Conservation (phyloP, 768 basidiomycete genomes). For the Tulasnella sp. region DNA sequence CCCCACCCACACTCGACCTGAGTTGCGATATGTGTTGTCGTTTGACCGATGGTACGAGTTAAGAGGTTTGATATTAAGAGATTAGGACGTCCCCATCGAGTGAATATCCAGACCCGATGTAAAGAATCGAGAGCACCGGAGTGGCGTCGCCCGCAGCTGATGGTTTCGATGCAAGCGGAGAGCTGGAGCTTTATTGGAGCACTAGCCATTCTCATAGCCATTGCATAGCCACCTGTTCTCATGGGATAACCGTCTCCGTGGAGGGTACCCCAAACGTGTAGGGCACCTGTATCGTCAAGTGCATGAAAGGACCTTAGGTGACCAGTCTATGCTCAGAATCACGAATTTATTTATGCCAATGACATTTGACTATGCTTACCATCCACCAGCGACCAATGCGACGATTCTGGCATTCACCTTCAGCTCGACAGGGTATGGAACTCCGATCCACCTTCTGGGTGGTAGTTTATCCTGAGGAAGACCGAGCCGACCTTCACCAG, state of each 20-base stretch:
- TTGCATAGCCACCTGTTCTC: slow-evolving; percentile 43
- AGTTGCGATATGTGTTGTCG: slow-evolving; percentile 34
- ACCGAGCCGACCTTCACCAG: slow-evolving; percentile 52
- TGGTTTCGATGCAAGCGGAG: slow-evolving; percentile 27
- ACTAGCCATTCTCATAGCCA: slow-evolving; percentile 36
- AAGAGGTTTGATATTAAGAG: slow-evolving; percentile 27
- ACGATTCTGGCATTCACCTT: slow-evolving; percentile 53
- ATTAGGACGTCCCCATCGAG: slow-evolving; percentile 69
- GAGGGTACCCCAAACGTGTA: slow-evolving; percentile 74
- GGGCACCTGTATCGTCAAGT: slow-evolving; percentile 54
- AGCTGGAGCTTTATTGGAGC: slow-evolving; percentile 47
- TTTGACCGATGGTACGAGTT: slow-evolving; percentile 27
- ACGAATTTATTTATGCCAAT: neutral
- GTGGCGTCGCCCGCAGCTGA: slow-evolving; percentile 68
- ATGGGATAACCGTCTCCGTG: slow-evolving; percentile 35
- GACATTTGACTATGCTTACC: slow-evolving; percentile 34
- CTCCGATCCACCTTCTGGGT: slow-evolving; percentile 25
- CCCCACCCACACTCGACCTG: slow-evolving; percentile 69
- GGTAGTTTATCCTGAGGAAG: slow-evolving; percentile 29
- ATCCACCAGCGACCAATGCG: slow-evolving; percentile 65
- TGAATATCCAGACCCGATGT: slow-evolving; percentile 57
- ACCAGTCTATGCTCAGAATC: slow-evolving; percentile 1
- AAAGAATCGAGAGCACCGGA: slow-evolving; percentile 48
- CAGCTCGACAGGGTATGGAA: slow-evolving; percentile 55
- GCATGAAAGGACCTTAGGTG: slow-evolving; percentile 72